phyloP scores from a whole-genome alignment of 805 yeast species.

The Nematodospora valgi region DNA sequence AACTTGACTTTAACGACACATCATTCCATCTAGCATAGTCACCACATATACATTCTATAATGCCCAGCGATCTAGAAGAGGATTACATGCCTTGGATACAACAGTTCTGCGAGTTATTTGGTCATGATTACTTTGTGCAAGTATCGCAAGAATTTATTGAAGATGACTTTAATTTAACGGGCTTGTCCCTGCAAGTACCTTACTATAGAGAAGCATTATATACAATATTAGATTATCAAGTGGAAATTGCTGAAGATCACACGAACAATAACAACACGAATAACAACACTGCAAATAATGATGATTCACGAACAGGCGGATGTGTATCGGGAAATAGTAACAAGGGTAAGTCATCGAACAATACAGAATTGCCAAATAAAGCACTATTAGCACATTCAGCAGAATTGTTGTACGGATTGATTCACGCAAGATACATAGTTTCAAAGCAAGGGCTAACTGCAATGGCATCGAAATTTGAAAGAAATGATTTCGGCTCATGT shows the following conservation, averaged over 20 bases:
- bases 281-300: constrained; percentile 3
- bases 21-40: background rate
- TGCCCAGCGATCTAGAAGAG: constrained; percentile 46
- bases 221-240: constrained; percentile 82
- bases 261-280: background rate
- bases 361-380: constrained; percentile 54
- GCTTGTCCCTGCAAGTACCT: constrained; percentile 80
- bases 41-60: constrained; percentile 9
- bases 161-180: constrained; percentile 95
- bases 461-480: constrained; percentile 92
- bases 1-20: no score
- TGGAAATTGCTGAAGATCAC: constrained; percentile 39
- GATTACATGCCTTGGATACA: constrained; percentile 79
- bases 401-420: constrained; percentile 86
- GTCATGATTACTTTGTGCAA: constrained; percentile 89
- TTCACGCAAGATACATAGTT: constrained; percentile 87
- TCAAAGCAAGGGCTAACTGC: constrained; percentile 86
- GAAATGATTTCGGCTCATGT: constrained; percentile 86
- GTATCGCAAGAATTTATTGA: constrained; percentile 91
- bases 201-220: constrained; percentile 90
- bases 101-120: constrained; percentile 71
- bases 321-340: background rate
- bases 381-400: constrained; percentile 86
- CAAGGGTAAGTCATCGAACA: constrained; percentile 7
- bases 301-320: no score